Evolutionary conservation across 2,329 filamentous ascomycete species (phyloP).

Genomic region (Ophiostoma perfectum): DNA sequence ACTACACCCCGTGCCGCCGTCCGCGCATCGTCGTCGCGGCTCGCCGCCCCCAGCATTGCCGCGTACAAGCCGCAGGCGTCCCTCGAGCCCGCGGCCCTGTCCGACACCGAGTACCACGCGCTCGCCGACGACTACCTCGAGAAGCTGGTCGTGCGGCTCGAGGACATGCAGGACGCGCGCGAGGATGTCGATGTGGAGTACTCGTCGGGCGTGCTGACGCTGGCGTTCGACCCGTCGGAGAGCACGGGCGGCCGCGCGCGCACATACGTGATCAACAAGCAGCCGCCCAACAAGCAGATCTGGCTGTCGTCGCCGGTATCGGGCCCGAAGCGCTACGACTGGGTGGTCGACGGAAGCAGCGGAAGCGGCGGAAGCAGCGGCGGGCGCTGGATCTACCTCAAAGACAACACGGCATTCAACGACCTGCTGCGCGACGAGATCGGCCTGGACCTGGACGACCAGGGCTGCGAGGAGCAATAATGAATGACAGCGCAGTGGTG

Average conservation of each 20-base stretch:
- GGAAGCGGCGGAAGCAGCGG: constrained; percentile 56
- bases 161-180: constrained; percentile 66
- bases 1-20: neutral
- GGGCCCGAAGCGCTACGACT: constrained; percentile 92
- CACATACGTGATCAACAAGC: constrained; percentile 95
- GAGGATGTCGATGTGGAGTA: constrained; percentile 85
- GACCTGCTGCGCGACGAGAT: constrained; percentile 72
- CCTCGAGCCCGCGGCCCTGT: constrained; percentile 42
- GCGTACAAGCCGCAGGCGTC: constrained; percentile 32
- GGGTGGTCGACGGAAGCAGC: constrained; percentile 50
- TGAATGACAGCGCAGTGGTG: neutral
- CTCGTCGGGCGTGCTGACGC: constrained; percentile 37
- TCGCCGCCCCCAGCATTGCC: neutral
- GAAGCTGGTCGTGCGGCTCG: constrained; percentile 52
- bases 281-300: constrained; percentile 94
- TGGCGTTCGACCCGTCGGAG: constrained; percentile 16
- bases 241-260: constrained; percentile 51
- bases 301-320: constrained; percentile 91
- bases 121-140: constrained; percentile 71
- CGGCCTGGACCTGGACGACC: constrained; percentile 51
- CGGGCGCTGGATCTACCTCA: constrained; percentile 81
- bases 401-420: constrained; percentile 72
- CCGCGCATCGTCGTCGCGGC: neutral
- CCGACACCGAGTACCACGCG: constrained; percentile 67
- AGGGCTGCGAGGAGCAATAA: neutral